phyloP scores from a whole-genome alignment of 345 rosid genomes.

The Rhizophora mangle region DNA sequence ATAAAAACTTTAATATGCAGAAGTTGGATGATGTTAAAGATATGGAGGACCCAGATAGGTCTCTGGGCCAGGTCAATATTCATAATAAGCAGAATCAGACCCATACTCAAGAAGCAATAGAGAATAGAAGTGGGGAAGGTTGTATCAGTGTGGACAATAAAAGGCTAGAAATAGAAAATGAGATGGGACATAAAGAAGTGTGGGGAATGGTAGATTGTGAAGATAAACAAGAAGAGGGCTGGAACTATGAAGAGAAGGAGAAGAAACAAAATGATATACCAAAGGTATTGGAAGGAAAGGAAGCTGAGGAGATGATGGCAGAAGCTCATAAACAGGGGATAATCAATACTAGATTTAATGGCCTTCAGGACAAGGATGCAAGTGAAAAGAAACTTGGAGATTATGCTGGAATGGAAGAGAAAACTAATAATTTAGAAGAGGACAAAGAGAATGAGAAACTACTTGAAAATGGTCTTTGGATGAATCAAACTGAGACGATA shows the following conservation, averaged over 20 bases:
- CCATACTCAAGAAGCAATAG: slow-evolving; percentile 23
- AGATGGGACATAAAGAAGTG: slow-evolving; percentile 23
- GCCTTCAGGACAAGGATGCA: slow-evolving; percentile 19
- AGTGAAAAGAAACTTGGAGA: slow-evolving; percentile 12
- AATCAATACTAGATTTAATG: slow-evolving; percentile 14
- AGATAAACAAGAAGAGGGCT: slow-evolving; percentile 17
- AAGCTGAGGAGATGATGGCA: slow-evolving; percentile 8
- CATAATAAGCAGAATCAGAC: slow-evolving; percentile 19
- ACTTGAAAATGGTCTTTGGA: slow-evolving; percentile 12
- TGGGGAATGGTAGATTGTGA: slow-evolving; percentile 24
- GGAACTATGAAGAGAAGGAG: slow-evolving; percentile 22
- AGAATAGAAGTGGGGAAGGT: slow-evolving; percentile 20
- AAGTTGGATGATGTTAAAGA: slow-evolving; percentile 19
- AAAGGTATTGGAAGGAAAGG: background rate
- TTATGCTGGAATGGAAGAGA: slow-evolving; percentile 12
- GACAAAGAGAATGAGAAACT: background rate
- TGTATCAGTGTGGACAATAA: slow-evolving; percentile 20
- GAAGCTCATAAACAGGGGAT: slow-evolving; percentile 20
- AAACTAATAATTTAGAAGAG: slow-evolving; percentile 15
- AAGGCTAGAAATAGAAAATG: slow-evolving; percentile 18
- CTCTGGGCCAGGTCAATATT: slow-evolving; percentile 11
- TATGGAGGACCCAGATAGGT: slow-evolving; percentile 15
- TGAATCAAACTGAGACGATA: slow-evolving; percentile 11
- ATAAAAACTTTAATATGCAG: slow-evolving; percentile 20
- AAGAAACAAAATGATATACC: slow-evolving; percentile 15